Conservation (phyloP, 345 rosid species). For the Eucalyptus tenuipes region DNA sequence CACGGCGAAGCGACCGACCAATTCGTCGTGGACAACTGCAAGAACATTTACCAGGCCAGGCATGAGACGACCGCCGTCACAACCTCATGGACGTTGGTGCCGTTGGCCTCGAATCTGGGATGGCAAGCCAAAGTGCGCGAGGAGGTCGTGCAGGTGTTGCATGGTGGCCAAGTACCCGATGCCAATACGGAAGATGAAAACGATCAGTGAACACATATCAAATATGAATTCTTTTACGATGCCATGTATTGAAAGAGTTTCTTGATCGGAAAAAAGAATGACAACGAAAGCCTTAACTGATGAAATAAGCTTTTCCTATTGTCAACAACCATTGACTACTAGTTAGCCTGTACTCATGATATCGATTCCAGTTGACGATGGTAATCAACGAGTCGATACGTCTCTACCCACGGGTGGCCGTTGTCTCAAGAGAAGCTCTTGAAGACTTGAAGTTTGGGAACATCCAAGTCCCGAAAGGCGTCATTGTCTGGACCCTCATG, state of each 20-base stretch:
- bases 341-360: not conserved
- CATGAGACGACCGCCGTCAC: conserved; percentile 24
- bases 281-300: too few relatives aligned
- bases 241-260: not conserved
- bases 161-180: not conserved
- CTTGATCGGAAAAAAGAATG: too few relatives aligned
- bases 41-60: conserved; percentile 36
- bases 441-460: not conserved
- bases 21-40: conserved; percentile 30
- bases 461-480: too few relatives aligned
- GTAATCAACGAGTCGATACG: conserved; percentile 7
- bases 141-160: not conserved
- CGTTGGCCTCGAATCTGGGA: conserved; percentile 11
- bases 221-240: not conserved
- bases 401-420: too few relatives aligned
- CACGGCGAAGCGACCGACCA: not conserved
- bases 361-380: not conserved
- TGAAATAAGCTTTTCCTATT: not conserved
- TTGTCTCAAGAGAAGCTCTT: too few relatives aligned
- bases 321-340: not conserved
- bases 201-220: not conserved
- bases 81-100: conserved; percentile 17
- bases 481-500: not conserved
- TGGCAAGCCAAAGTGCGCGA: not conserved
- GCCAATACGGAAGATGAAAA: not conserved